Percentiles rank a stretch among this genome's conserved stretches.
phyloP scores from a whole-genome alignment of 2,329 filamentous ascomycete species.

The Colletotrichum sp. region DNA sequence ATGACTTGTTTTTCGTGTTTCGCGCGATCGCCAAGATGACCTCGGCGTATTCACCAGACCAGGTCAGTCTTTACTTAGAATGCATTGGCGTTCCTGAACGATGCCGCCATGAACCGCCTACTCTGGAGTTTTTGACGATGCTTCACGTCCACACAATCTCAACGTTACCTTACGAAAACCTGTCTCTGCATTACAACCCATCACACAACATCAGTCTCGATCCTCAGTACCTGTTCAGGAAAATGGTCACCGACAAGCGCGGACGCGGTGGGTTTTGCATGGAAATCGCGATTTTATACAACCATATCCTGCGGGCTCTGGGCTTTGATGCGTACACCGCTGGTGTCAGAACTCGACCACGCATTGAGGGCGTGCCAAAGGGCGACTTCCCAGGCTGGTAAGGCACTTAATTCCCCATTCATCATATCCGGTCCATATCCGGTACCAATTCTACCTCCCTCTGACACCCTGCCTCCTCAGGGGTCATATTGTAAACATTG shows the following conservation, averaged over 20 bases:
- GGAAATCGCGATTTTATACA: conserved; percentile 61
- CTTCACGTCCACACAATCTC: conserved; percentile 53
- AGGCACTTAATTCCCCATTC: conserved; percentile 2
- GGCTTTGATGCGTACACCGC: conserved; percentile 60
- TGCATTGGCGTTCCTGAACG: neutral
- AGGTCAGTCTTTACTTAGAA: neutral
- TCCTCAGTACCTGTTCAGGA: conserved; percentile 52
- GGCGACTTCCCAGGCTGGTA: conserved; percentile 54
- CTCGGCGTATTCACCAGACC: neutral
- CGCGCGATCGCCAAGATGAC: neutral
- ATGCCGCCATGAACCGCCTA: neutral
- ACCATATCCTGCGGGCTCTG: conserved; percentile 54
- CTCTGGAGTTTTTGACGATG: neutral
- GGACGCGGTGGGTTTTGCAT: conserved; percentile 66
- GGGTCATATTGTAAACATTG: conserved; percentile 67
- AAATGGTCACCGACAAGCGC: conserved; percentile 47
- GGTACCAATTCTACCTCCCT: neutral
- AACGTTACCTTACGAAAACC: conserved; percentile 61
- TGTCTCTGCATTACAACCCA: conserved; percentile 56
- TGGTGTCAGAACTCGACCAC: conserved; percentile 55
- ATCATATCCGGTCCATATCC: neutral
- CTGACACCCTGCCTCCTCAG: conserved; percentile 15
- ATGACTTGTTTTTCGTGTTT: neutral
- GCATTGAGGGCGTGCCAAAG: conserved; percentile 40
- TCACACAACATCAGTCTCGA: conserved; percentile 45